Percentiles rank a stretch among this genome's conserved stretches.
These are phyloP conservation scores for Aegilops sharonensis DNA, from an alignment of 176 grass and related monocot genomes.

Conservation along the genomic window DNA sequence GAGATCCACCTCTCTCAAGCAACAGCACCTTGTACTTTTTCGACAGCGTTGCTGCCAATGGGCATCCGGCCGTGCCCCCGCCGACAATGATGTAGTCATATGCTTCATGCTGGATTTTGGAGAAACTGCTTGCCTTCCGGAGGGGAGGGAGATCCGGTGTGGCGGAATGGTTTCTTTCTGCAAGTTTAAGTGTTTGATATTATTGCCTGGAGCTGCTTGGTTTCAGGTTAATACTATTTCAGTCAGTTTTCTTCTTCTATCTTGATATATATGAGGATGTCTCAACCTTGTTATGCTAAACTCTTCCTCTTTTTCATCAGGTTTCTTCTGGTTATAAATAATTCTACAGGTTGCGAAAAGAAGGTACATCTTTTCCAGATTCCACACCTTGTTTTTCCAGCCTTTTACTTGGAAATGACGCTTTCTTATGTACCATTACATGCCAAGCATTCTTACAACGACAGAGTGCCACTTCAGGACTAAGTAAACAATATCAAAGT, in stretches of 20 bases:
- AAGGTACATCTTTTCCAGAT: not conserved
- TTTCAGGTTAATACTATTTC: slow-evolving; percentile 18
- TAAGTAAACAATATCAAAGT: slow-evolving; percentile 20
- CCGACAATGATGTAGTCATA: slow-evolving; percentile 91
- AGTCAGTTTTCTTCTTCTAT: not conserved
- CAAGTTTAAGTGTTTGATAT: slow-evolving; percentile 39
- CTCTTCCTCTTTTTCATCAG: slow-evolving; percentile 8
- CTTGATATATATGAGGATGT: not conserved
- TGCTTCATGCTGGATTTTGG: slow-evolving; percentile 21
- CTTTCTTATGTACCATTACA: not conserved
- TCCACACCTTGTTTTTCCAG: not conserved
- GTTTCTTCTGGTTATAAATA: slow-evolving; percentile 22
- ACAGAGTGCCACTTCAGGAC: not conserved
- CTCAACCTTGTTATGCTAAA: not conserved
- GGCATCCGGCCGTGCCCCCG: slow-evolving; percentile 81
- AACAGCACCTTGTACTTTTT: slow-evolving; percentile 72
- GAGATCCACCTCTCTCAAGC: slow-evolving; percentile 81
- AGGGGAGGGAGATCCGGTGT: slow-evolving; percentile 47
- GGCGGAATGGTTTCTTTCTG: slow-evolving; percentile 43
- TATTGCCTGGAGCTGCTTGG: not conserved
- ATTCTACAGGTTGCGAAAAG: not conserved
- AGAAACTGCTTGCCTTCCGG: slow-evolving; percentile 66
- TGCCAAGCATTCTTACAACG: not conserved
- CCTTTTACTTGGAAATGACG: not conserved
- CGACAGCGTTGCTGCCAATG: slow-evolving; percentile 82